These are phyloP conservation scores for Epichloe gansuensis DNA, from an alignment of 2,329 filamentous ascomycete genomes.

Conservation along the genomic window DNA sequence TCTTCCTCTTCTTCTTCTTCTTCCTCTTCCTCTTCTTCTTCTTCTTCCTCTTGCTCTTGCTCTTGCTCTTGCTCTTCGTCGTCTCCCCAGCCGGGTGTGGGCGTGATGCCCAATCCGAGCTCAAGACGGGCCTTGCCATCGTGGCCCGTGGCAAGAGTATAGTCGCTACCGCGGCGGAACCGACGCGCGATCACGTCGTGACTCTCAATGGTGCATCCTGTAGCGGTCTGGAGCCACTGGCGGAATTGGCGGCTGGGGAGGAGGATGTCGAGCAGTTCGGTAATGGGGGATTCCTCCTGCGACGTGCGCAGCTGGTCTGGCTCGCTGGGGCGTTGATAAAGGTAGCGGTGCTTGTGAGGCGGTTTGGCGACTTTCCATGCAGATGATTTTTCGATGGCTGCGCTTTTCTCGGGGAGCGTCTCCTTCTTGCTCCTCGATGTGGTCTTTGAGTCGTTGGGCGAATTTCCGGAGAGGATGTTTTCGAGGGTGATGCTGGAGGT, in stretches of 20 bases:
- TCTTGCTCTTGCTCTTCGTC: constrained; percentile 39
- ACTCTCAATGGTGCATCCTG: constrained; percentile 59
- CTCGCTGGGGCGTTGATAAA: constrained; percentile 57
- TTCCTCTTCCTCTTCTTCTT: constrained; percentile 41
- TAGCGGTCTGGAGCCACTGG: constrained; percentile 79
- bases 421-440: constrained; percentile 56
- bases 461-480: constrained; percentile 70
- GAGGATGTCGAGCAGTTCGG: constrained; percentile 69
- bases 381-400: constrained; percentile 44
- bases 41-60: constrained; percentile 21
- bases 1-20: constrained; percentile 29
- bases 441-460: constrained; percentile 54
- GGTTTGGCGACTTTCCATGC: constrained; percentile 70
- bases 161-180: constrained; percentile 80
- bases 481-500: constrained; percentile 75
- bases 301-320: constrained; percentile 22
- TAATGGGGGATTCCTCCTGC: constrained; percentile 45
- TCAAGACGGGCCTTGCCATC: constrained; percentile 69
- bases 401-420: constrained; percentile 31
- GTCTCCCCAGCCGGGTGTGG: constrained; percentile 73
- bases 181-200: constrained; percentile 72
- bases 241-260: constrained; percentile 78
- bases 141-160: constrained; percentile 83
- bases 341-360: constrained; percentile 88
- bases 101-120: constrained; percentile 77